Conservation (phyloP, 2,329 filamentous ascomycete genomes). For the Monosporascus cannonballus region DNA sequence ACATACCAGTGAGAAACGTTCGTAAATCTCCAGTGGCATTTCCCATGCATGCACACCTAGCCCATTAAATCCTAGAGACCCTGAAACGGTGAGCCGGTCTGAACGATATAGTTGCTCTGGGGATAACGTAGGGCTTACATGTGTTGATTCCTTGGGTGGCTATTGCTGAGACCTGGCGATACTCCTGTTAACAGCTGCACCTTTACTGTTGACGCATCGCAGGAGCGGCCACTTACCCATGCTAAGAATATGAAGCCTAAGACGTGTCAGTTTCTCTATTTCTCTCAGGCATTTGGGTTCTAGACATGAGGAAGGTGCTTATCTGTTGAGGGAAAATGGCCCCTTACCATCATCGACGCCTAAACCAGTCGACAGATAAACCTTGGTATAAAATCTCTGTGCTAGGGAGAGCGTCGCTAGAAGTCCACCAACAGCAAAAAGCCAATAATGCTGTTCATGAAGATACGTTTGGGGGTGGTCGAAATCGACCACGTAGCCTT, state of each 20-base stretch:
- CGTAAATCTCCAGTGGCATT: conserved; percentile 6
- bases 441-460: conserved; percentile 16
- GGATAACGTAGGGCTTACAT: neutral
- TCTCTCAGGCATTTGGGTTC: neutral
- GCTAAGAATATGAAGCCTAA: conserved; percentile 6
- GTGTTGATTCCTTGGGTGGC: neutral
- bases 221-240: neutral
- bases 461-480: conserved; percentile 22
- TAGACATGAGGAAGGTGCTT: neutral
- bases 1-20: conserved; percentile 8
- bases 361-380: conserved; percentile 12
- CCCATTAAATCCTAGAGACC: conserved; percentile 1
- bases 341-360: conserved; percentile 11
- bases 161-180: neutral
- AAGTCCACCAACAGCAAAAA: conserved; percentile 20
- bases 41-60: conserved; percentile 12
- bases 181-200: too few species aligned
- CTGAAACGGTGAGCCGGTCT: neutral
- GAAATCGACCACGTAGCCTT: conserved; percentile 28
- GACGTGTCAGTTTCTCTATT: conserved; percentile 1
- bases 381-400: conserved; percentile 27
- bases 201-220: neutral
- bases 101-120: neutral
- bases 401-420: conserved; percentile 19
- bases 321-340: neutral